Evolutionary conservation across 352 stramenopile species (phyloP), one percentile per base, ranked within the genome.

Genomic region (Lagenidium sp.): DNA sequence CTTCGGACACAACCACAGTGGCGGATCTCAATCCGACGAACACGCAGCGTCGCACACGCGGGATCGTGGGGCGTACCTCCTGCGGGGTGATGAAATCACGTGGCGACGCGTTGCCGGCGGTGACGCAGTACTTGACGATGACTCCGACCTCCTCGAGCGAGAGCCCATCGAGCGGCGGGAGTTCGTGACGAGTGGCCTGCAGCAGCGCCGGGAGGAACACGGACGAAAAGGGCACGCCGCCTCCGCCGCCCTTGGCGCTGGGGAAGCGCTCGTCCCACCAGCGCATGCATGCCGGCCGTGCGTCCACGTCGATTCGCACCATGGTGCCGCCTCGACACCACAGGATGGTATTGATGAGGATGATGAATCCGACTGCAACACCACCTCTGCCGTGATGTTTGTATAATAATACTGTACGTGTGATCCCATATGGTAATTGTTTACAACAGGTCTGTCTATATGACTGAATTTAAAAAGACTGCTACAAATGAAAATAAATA

Each of bases 141-240:
- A 82, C 55, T 22, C 63, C 61, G 26, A 84, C 55, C 55, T 83
- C 70, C 40, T 82, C 74, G 44, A 64, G 43, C 30, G 74, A 86
- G 19, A 83, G 57, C 47, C 65, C 51, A 12, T 63, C 47, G 26
- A 50, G 34, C 6, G 60, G 41, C 11, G 72, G 44, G 21, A 54
- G 47, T 15, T 64, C 59, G 22, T 63, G 36, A 23, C 68, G 66
- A 23, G 60, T 70, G 11, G 39, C 44, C 37, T 62, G 48, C 28
- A 81, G 41, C 32, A 86, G 60, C n/a, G 68, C 65, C 18, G 73
- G 73, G 34, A 80, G 71, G 42, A 86, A 76, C 25, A 23, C 35
- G 19, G 44, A 19, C n/a, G 52, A 55, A 57, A 78, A 77, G 43
- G n/a, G 25, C n/a, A 63, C 54, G 26, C 34, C 31, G 31, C 53